Evolutionary conservation across 176 grass and related monocot genomes (phyloP).

Genomic region (Neostapfia colusana): DNA sequence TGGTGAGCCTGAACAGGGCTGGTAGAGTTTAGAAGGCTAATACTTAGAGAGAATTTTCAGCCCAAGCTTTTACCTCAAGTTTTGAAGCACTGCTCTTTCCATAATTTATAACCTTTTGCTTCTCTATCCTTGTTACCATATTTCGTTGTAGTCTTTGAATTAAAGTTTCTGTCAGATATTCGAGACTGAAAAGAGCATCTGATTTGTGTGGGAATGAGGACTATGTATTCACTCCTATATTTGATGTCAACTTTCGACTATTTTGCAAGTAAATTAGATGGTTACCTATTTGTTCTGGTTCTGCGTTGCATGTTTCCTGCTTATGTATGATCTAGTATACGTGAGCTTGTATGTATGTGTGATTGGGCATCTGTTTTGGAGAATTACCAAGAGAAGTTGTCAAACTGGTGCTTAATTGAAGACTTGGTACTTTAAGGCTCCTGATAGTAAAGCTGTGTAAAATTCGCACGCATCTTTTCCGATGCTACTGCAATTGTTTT

Average conservation of each 20-base stretch:
- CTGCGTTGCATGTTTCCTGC: background rate
- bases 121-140: conserved; percentile 6
- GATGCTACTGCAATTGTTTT: no score
- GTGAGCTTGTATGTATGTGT: no score
- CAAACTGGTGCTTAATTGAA: no score
- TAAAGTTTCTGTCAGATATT: conserved; percentile 8
- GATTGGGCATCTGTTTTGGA: no score
- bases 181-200: background rate
- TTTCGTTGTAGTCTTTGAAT: conserved; percentile 23
- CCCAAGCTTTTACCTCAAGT: conserved; percentile 14
- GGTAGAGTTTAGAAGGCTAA: conserved; percentile 38
- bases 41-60: conserved; percentile 16
- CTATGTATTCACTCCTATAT: conserved; percentile 33
- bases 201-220: conserved; percentile 17
- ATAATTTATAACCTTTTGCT: background rate
- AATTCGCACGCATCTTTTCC: no score
- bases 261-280: background rate
- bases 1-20: conserved; percentile 79
- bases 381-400: no score
- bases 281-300: background rate
- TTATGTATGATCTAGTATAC: background rate
- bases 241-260: conserved; percentile 26
- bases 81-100: conserved; percentile 25
- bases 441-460: no score
- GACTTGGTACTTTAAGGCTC: no score